Conservation (phyloP, 192 early-diverging fungal genomes). For the Coemansia sp. region DNA sequence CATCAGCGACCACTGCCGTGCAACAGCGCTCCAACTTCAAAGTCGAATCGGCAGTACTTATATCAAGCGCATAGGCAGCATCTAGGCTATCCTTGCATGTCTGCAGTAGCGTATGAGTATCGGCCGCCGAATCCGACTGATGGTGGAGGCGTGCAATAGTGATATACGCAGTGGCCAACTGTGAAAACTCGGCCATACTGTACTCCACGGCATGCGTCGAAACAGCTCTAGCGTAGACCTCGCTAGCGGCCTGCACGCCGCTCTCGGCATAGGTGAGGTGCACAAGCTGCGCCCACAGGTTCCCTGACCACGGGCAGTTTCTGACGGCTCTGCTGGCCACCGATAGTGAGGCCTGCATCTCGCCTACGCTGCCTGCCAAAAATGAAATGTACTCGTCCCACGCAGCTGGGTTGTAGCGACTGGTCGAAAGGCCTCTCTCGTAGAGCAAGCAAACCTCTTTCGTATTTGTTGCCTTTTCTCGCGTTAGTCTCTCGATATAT, state of each 20-base stretch:
- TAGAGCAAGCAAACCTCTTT: constrained; percentile 32
- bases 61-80: constrained; percentile 23
- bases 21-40: constrained; percentile 42
- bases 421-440: constrained; percentile 29
- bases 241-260: constrained; percentile 18
- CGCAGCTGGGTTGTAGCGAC: constrained; percentile 22
- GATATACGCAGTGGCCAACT: constrained; percentile 18
- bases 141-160: constrained; percentile 13
- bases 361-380: constrained; percentile 5
- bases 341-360: constrained; percentile 3
- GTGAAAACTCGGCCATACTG: constrained; percentile 43
- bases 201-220: constrained; percentile 39
- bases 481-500: constrained; percentile 26
- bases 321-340: constrained; percentile 22
- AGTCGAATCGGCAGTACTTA: constrained; percentile 32
- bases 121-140: background rate
- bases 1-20: background rate
- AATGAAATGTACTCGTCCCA: constrained; percentile 42
- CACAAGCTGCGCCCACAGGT: constrained; percentile 41
- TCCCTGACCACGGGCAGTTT: constrained; percentile 50
- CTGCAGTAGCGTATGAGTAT: constrained; percentile 6
- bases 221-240: constrained; percentile 17
- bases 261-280: constrained; percentile 8
- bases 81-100: constrained; percentile 30
- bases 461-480: constrained; percentile 5